Conservation (phyloP, 139 green algal genomes). For the Volvox reticuliferus region DNA sequence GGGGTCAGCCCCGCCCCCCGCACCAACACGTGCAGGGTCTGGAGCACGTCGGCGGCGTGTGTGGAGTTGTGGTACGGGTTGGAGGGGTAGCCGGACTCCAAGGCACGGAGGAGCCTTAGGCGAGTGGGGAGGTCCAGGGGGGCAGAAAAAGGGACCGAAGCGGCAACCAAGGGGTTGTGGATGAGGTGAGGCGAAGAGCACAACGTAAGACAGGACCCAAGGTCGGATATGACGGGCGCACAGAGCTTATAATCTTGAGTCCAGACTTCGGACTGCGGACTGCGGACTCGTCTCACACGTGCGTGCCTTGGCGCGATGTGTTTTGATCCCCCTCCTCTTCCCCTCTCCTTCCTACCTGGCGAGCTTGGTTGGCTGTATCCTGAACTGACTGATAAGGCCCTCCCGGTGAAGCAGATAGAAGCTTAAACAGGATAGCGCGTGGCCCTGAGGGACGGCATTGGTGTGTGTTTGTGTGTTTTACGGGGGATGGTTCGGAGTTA, state of each 20-base stretch:
- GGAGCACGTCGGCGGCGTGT: slow-evolving; percentile 69
- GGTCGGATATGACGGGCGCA: neutral
- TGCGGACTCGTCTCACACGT: no score
- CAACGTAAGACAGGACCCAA: neutral
- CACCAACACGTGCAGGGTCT: slow-evolving; percentile 61
- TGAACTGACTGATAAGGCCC: slow-evolving; percentile 33
- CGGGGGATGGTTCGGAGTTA: neutral
- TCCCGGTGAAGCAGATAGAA: slow-evolving; percentile 51
- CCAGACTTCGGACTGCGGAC: no score
- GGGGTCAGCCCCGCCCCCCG: neutral
- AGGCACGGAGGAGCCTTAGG: slow-evolving; percentile 34
- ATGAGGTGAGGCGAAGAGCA: neutral
- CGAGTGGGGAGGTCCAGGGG: neutral
- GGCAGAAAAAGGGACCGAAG: neutral
- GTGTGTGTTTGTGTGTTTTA: no score
- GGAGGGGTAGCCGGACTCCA: slow-evolving; percentile 61
- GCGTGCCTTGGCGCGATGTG: neutral
- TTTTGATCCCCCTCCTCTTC: neutral
- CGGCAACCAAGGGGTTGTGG: neutral
- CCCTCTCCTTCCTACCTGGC: neutral
- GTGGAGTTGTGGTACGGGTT: slow-evolving; percentile 75
- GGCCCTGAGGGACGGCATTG: slow-evolving; percentile 39
- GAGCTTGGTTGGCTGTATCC: slow-evolving; percentile 5
- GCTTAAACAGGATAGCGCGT: slow-evolving; percentile 50
- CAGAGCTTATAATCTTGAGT: no score